phyloP scores from a whole-genome alignment of 192 early-diverging fungal species.

The Cetraspora pellucida region DNA sequence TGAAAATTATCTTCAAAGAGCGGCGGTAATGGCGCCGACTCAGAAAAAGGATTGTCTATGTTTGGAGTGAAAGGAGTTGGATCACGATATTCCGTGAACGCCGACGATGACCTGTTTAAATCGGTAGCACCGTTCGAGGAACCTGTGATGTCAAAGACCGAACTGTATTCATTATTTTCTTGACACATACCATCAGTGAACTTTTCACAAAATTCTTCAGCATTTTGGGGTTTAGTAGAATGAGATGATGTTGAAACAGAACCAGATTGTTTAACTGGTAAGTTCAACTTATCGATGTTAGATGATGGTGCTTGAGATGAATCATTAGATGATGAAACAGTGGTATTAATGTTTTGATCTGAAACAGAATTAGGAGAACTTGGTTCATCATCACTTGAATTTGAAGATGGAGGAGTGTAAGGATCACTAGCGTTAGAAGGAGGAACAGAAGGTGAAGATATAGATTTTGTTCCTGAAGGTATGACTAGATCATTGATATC shows the following conservation, averaged over 20 bases:
- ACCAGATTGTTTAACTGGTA: too few species aligned
- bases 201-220: conserved; percentile 34
- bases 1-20: conserved; percentile 30
- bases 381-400: conserved; percentile 24
- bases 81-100: conserved; percentile 26
- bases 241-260: background rate
- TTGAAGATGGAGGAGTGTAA: conserved; percentile 38
- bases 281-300: too few species aligned
- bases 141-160: background rate
- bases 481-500: conserved; percentile 23
- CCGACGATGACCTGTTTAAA: conserved; percentile 3
- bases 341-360: background rate
- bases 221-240: conserved; percentile 22
- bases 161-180: background rate
- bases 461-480: too few species aligned
- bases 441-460: background rate
- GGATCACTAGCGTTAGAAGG: background rate
- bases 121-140: background rate
- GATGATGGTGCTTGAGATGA: background rate
- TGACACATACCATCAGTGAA: conserved; percentile 29
- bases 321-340: background rate
- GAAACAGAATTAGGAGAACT: conserved; percentile 11
- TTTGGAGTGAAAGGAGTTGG: conserved; percentile 31
- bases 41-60: conserved; percentile 28
- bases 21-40: conserved; percentile 7